These are phyloP conservation scores for cucumber (Cucumis sativus) DNA, from an alignment of 306 rosid species.

Conservation along the genomic window DNA sequence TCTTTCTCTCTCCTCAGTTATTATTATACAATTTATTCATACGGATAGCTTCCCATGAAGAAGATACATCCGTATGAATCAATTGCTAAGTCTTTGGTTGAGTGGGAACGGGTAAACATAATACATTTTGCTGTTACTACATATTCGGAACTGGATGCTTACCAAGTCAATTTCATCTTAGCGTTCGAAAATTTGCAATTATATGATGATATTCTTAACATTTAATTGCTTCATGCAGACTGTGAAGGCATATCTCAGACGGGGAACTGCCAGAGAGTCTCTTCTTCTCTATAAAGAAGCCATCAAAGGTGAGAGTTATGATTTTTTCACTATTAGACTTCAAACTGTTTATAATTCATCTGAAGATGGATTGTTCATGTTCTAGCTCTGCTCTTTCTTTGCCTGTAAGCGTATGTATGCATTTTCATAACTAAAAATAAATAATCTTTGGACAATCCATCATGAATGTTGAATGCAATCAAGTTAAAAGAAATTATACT, in stretches of 20 bases:
- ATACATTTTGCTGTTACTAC: neutral
- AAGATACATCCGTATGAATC: neutral
- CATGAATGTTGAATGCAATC: neutral
- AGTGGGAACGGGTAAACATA: neutral
- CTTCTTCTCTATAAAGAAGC: slow-evolving; percentile 50
- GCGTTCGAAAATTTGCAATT: neutral
- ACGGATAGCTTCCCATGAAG: neutral
- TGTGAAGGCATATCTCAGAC: slow-evolving; percentile 88
- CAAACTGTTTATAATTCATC: neutral
- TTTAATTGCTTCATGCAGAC: slow-evolving; percentile 34
- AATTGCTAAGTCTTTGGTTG: neutral
- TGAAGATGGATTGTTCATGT: neutral
- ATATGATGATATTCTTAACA: neutral
- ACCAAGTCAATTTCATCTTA: neutral
- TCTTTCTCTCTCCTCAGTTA: neutral
- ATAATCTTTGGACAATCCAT: neutral
- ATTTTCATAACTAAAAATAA: neutral
- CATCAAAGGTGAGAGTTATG: slow-evolving; percentile 40
- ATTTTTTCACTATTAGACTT: neutral
- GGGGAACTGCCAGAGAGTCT: slow-evolving; percentile 81
- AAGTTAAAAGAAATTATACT: neutral
- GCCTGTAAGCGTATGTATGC: neutral
- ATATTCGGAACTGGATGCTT: neutral
- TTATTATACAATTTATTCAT: neutral
- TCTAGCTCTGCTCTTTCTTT: neutral